Conservation (phyloP, 306 rosid species). For the Dalbergia oliveri region DNA sequence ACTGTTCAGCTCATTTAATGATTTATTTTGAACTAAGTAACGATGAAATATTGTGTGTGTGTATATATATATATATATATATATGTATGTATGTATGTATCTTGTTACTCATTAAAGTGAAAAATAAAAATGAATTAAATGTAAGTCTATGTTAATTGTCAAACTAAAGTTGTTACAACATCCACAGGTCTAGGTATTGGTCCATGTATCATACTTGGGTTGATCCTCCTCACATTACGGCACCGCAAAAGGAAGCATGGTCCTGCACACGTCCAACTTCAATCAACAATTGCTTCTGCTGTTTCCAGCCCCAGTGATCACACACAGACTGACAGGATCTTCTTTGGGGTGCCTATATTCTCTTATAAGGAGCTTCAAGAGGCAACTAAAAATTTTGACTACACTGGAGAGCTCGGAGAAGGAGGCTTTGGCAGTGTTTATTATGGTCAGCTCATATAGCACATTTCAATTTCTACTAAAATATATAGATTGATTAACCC, state of each 20-base stretch:
- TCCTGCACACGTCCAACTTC: slow-evolving; percentile 3
- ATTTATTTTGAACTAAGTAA: no score
- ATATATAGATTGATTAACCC: no score
- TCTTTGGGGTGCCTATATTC: slow-evolving; percentile 60
- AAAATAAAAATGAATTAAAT: background rate
- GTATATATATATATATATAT: no score
- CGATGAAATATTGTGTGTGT: no score
- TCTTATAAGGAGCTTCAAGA: slow-evolving; percentile 65
- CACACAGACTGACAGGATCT: slow-evolving; percentile 46
- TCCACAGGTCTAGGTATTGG: slow-evolving; percentile 41
- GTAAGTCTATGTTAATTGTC: background rate
- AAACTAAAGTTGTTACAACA: slow-evolving; percentile 4
- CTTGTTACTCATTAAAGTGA: no score
- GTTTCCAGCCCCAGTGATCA: slow-evolving; percentile 40
- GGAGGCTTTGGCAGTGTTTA: slow-evolving; percentile 81
- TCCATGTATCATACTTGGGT: slow-evolving; percentile 25
- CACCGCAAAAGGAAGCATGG: slow-evolving; percentile 18
- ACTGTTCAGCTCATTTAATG: no score
- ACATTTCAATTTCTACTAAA: no score
- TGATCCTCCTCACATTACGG: slow-evolving; percentile 23
- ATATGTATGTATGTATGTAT: no score
- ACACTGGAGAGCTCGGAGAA: slow-evolving; percentile 61
- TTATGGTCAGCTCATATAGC: no score
- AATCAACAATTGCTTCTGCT: background rate
- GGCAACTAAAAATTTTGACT: slow-evolving; percentile 65